Evolutionary conservation across 805 yeast species (phyloP).

Genomic region (Cephaloascus fragrans): DNA sequence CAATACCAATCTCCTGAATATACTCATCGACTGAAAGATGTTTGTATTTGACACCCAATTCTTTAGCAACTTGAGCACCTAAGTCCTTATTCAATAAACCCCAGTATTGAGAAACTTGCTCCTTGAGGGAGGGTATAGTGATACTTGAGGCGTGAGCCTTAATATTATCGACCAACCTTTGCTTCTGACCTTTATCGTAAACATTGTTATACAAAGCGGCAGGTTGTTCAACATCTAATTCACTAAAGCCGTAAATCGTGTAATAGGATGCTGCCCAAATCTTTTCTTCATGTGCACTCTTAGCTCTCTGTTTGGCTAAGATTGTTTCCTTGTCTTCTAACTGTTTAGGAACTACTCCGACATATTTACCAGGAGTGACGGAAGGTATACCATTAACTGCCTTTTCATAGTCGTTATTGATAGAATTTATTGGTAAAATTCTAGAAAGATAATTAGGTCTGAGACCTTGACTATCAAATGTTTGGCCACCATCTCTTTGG

Average conservation of each 20-base stretch:
- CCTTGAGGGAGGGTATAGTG: slow-evolving; percentile 17
- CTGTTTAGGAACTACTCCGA: slow-evolving; percentile 20
- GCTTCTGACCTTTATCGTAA: slow-evolving; percentile 18
- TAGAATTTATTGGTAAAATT: slow-evolving; percentile 18
- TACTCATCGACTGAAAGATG: slow-evolving; percentile 23
- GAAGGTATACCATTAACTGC: slow-evolving; percentile 12
- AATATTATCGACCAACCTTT: slow-evolving; percentile 24
- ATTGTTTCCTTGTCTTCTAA: slow-evolving; percentile 13
- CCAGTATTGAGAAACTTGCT: slow-evolving; percentile 28
- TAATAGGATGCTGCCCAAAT: slow-evolving; percentile 24
- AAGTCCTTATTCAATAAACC: slow-evolving; percentile 30
- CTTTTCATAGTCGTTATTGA: slow-evolving; percentile 10
- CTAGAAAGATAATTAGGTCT: slow-evolving; percentile 45
- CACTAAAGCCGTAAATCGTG: slow-evolving; percentile 29
- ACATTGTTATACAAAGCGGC: slow-evolving; percentile 31
- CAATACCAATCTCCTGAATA: slow-evolving; percentile 13
- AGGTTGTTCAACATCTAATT: slow-evolving; percentile 37
- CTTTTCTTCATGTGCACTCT: slow-evolving; percentile 23
- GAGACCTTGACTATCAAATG: slow-evolving; percentile 44
- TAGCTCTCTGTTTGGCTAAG: slow-evolving; percentile 17
- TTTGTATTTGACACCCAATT: slow-evolving; percentile 25
- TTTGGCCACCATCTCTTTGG: slow-evolving; percentile 77
- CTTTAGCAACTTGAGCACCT: slow-evolving; percentile 29
- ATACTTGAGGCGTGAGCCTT: slow-evolving; percentile 27
- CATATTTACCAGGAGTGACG: slow-evolving; percentile 14